These are phyloP conservation scores for Euphorbia tirucalli DNA, from an alignment of 345 rosid genomes.

Conservation along the genomic window DNA sequence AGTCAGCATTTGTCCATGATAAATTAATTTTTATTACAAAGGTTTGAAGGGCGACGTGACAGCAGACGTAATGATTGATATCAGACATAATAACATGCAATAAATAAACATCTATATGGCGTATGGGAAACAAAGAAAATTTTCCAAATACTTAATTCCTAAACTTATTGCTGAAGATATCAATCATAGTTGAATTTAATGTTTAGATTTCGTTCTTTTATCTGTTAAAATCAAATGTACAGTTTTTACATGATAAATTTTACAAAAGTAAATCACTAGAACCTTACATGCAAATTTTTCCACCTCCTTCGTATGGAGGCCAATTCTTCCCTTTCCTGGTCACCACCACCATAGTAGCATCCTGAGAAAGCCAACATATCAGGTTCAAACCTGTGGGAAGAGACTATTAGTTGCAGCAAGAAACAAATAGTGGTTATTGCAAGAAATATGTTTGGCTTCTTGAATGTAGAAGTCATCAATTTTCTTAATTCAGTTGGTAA, in stretches of 20 bases:
- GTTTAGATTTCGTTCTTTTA: neutral
- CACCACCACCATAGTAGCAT: constrained; percentile 98
- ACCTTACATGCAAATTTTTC: constrained; percentile 92
- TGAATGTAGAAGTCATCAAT: constrained; percentile 1
- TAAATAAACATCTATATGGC: too few relatives aligned
- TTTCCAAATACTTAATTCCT: neutral
- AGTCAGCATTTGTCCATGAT: too few relatives aligned
- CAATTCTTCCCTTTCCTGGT: constrained; percentile 71
- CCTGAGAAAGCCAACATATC: constrained; percentile 99
- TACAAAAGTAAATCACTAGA: constrained; percentile 6
- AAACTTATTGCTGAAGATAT: neutral
- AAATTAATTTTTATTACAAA: too few relatives aligned
- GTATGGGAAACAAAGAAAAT: too few relatives aligned
- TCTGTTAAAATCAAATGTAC: neutral
- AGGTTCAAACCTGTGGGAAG: constrained; percentile 84
- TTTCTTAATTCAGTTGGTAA: neutral
- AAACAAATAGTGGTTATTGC: constrained; percentile 5
- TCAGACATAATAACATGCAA: too few relatives aligned
- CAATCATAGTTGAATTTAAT: neutral
- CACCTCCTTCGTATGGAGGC: constrained; percentile 91
- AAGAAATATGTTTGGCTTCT: neutral
- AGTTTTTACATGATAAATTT: neutral
- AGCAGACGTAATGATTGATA: too few relatives aligned
- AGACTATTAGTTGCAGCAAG: constrained; percentile 27
- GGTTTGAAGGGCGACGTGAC: too few relatives aligned